phyloP scores from a whole-genome alignment of 768 basidiomycete species.

The Lactarius quietus region DNA sequence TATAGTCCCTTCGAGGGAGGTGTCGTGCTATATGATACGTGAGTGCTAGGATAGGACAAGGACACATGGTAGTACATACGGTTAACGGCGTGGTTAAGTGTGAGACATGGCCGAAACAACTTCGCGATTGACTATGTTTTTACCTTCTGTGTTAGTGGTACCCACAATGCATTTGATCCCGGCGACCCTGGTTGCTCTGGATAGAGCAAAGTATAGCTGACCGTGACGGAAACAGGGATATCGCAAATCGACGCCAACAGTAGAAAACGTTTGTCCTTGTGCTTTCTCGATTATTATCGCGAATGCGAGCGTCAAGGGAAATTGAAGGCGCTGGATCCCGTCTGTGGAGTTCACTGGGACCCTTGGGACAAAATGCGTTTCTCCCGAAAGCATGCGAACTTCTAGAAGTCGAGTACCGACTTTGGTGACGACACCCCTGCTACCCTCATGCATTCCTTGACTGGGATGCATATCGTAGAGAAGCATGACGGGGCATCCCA shows the following conservation, averaged over 20 bases:
- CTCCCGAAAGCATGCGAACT: background rate
- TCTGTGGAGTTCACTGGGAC: background rate
- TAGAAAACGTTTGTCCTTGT: background rate
- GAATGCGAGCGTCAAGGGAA: background rate
- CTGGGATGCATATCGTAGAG: background rate
- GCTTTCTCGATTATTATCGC: slow-evolving; percentile 1
- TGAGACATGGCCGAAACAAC: background rate
- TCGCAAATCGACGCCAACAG: background rate
- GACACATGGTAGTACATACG: background rate
- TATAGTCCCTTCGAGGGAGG: background rate
- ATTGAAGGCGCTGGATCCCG: background rate
- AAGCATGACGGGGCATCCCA: background rate
- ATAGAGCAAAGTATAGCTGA: background rate
- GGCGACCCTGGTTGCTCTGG: background rate
- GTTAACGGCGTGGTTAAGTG: background rate
- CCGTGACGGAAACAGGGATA: background rate
- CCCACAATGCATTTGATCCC: background rate
- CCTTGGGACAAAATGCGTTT: background rate
- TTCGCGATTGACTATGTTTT: background rate
- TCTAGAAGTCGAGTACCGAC: background rate
- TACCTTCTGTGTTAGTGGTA: background rate
- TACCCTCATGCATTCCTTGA: background rate
- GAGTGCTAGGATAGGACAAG: background rate
- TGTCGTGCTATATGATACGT: background rate
- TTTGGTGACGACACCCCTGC: background rate